Conservation (phyloP, 75 land plant species). For the Sequoia sempervirens region DNA sequence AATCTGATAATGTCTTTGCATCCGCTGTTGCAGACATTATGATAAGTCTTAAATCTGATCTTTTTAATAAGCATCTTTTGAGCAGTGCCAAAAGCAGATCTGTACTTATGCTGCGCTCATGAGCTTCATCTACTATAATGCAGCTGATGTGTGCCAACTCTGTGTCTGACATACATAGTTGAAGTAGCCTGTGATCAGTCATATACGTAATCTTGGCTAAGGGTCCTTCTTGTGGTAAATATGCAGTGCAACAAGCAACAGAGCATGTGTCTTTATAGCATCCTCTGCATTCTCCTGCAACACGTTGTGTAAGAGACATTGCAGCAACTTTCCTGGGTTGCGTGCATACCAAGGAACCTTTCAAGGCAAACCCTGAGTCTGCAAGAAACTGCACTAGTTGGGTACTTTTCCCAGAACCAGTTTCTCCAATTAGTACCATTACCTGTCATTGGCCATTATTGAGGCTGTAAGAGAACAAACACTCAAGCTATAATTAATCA, state of each 20-base stretch:
- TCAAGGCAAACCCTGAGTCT: constrained; percentile 49
- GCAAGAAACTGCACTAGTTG: constrained; percentile 78
- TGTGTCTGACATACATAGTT: constrained; percentile 50
- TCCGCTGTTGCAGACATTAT: constrained; percentile 92
- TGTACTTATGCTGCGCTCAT: constrained; percentile 81
- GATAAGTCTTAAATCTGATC: constrained; percentile 51
- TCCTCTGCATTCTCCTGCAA: constrained; percentile 55
- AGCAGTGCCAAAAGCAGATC: constrained; percentile 73
- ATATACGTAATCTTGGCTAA: constrained; percentile 41
- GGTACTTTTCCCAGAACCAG: constrained; percentile 94
- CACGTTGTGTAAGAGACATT: constrained; percentile 56
- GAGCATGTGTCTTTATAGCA: constrained; percentile 35
- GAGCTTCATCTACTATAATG: constrained; percentile 88
- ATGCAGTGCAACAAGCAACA: constrained; percentile 32
- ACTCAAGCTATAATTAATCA: not conserved
- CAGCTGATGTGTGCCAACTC: constrained; percentile 43
- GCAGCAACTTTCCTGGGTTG: constrained; percentile 87
- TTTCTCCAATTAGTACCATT: constrained; percentile 74
- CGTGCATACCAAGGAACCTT: constrained; percentile 70
- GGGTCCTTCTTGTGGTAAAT: constrained; percentile 17
- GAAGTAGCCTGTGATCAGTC: constrained; percentile 77
- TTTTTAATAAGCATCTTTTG: constrained; percentile 37
- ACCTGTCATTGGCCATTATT: constrained; percentile 30
- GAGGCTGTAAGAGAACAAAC: not conserved
- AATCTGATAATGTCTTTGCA: constrained; percentile 52